Percentiles rank a stretch among this genome's conserved stretches.
These are phyloP conservation scores for Lachnellula occidentalis DNA, from an alignment of 2,329 filamentous ascomycete species.

Conservation along the genomic window DNA sequence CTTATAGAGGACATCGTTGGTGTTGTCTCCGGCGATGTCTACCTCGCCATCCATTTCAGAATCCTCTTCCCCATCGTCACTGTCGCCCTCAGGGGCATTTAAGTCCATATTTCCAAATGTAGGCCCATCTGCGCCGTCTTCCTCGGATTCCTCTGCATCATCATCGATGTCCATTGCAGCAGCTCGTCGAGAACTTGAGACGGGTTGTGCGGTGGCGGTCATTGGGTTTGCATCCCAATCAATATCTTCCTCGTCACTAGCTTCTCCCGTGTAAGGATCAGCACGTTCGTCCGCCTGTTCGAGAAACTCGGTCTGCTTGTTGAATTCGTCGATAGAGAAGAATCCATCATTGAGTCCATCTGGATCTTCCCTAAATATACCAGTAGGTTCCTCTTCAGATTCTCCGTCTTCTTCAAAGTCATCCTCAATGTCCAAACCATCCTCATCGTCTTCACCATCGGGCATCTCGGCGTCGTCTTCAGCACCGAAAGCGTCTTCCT, in stretches of 20 bases:
- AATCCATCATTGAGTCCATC: slow-evolving; percentile 94
- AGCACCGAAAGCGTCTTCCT: slow-evolving; percentile 24
- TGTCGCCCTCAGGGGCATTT: slow-evolving; percentile 64
- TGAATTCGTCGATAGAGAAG: slow-evolving; percentile 97
- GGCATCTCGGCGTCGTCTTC: slow-evolving; percentile 22
- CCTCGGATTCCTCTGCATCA: slow-evolving; percentile 41
- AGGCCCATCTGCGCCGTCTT: slow-evolving; percentile 70
- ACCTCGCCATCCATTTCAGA: slow-evolving; percentile 49
- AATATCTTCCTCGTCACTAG: slow-evolving; percentile 78
- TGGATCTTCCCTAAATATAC: slow-evolving; percentile 63
- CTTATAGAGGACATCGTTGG: slow-evolving; percentile 83
- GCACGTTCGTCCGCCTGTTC: slow-evolving; percentile 79
- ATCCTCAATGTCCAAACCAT: slow-evolving; percentile 35
- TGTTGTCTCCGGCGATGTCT: slow-evolving; percentile 55
- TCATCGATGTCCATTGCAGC: slow-evolving; percentile 31
- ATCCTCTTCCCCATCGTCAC: slow-evolving; percentile 56
- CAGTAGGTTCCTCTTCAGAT: slow-evolving; percentile 42
- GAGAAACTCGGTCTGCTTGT: slow-evolving; percentile 83
- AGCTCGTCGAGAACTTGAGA: slow-evolving; percentile 28
- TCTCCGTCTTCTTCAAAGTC: slow-evolving; percentile 44
- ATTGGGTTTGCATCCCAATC: slow-evolving; percentile 83
- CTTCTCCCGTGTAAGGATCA: slow-evolving; percentile 67
- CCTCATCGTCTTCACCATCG: slow-evolving; percentile 34
- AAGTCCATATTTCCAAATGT: slow-evolving; percentile 78
- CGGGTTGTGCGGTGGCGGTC: slow-evolving; percentile 30